These are phyloP conservation scores for Inonotus hispidus DNA, from an alignment of 1,284 basidiomycete genomes.

Conservation along the genomic window DNA sequence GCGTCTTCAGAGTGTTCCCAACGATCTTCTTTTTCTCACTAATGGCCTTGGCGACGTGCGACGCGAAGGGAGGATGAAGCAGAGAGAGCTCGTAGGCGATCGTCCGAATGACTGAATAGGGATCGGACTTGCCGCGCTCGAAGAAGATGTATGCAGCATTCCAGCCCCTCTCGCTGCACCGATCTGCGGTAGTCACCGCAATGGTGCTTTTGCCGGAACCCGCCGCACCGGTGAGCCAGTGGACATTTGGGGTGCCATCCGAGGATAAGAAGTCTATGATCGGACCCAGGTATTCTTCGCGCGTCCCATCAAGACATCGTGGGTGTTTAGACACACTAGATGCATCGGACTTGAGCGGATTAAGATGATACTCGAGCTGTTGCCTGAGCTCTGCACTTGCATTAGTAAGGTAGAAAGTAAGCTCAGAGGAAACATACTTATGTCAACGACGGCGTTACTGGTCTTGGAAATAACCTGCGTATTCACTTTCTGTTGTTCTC, in stretches of 20 bases:
- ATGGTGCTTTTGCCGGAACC: constrained; percentile 8
- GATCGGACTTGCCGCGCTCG: not conserved
- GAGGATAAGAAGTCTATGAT: not conserved
- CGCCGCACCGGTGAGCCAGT: not conserved
- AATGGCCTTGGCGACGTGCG: not conserved
- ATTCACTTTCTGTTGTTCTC: too few species aligned
- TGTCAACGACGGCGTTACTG: too few species aligned
- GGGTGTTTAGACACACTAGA: not conserved
- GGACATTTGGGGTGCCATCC: not conserved
- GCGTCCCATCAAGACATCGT: not conserved
- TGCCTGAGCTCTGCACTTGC: not conserved
- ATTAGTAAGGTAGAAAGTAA: not conserved
- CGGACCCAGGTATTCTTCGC: not conserved
- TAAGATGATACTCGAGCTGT: not conserved
- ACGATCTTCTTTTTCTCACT: not conserved
- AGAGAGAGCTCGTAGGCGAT: not conserved
- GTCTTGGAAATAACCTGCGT: too few species aligned
- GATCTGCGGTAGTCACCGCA: not conserved
- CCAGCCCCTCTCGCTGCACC: not conserved
- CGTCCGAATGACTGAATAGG: not conserved
- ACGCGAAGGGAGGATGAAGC: not conserved
- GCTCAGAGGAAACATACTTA: not conserved
- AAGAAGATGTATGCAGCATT: not conserved
- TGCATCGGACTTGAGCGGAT: not conserved
- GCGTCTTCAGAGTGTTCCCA: not conserved